phyloP scores from a whole-genome alignment of 768 basidiomycete genomes.

The Lyophyllum atratum region DNA sequence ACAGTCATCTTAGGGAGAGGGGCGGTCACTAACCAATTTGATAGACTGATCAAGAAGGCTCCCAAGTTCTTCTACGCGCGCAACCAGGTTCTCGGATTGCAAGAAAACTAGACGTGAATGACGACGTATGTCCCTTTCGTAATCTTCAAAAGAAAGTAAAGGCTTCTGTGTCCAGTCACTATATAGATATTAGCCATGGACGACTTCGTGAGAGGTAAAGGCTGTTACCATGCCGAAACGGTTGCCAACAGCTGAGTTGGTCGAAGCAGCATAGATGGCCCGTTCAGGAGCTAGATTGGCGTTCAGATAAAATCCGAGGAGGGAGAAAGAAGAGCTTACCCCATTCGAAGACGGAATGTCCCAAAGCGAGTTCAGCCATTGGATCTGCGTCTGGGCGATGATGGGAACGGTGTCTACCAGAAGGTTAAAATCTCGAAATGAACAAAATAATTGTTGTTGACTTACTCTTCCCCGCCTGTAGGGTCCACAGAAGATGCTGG shows the following conservation, averaged over 20 bases:
- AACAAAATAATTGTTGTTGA: background rate
- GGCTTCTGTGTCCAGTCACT: slow-evolving; percentile 46
- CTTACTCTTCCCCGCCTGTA: slow-evolving; percentile 43
- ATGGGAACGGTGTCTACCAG: slow-evolving; percentile 32
- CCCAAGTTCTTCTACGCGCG: slow-evolving; percentile 45
- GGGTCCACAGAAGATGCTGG: slow-evolving; percentile 59
- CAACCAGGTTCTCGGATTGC: slow-evolving; percentile 35
- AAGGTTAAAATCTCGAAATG: background rate
- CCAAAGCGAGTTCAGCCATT: slow-evolving; percentile 60
- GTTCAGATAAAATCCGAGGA: background rate
- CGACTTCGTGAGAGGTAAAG: slow-evolving; percentile 3
- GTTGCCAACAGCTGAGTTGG: slow-evolving; percentile 42
- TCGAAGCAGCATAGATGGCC: slow-evolving; percentile 42
- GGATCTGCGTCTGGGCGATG: slow-evolving; percentile 36
- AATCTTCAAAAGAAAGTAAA: slow-evolving; percentile 38
- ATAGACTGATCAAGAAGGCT: slow-evolving; percentile 42
- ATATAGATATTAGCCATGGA: slow-evolving; percentile 6
- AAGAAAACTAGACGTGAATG: slow-evolving; percentile 39
- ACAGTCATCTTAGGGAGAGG: background rate
- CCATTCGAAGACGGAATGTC: slow-evolving; percentile 16
- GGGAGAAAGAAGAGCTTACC: slow-evolving; percentile 20
- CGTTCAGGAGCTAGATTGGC: slow-evolving; percentile 11
- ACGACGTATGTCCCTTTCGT: slow-evolving; percentile 38
- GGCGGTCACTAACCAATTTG: slow-evolving; percentile 36
- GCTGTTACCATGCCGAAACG: slow-evolving; percentile 42